Evolutionary conservation across 345 rosid genomes (phyloP), one percentile per base, ranked within the genome.

Genomic region (Citrus cavaleriei): DNA sequence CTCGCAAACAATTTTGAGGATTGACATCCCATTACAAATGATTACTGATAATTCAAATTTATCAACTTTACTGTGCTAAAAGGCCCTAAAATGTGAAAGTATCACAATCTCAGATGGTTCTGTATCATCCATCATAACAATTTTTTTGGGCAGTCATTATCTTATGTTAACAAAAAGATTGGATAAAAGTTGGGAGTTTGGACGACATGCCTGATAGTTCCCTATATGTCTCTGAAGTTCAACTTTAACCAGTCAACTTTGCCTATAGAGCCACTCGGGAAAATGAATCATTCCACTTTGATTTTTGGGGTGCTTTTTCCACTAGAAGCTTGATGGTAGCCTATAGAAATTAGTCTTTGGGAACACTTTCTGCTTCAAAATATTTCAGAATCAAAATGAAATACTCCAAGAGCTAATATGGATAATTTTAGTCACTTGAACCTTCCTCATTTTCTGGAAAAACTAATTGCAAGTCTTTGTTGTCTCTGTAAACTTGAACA

Each of bases 401-500:
- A 2, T 8, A 30, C 25, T 10, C 34, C 22, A 27, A 28, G 38
- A 40, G 18, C 63, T 22, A 14, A 59, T 12, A 28, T 57, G 70
- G 59, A 30, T 8, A 37, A 62, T 38, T 65, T 84, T 73, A 75
- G 69, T 85, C 78, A 67, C 81, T 81, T 49, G 81, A 76, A 32
- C 58, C 81, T 51, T 71, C 74, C 81, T 83, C 87, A 6, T 85
- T 83, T 54, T 93, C 97, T 40, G 95, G 97, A 77, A 93, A 92
- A 63, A 91, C 38, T 71, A 96, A 63, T 72, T 79, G 82, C 79
- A 93, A 90, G 84, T 90, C 97, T 79, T 93, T 95, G 68, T 96
- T 96, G 72, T 96, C 99, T 86, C 99, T 86, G 79, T 91, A 93
- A 69, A 90, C 95, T 90, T 96, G 98, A 74, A 93, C 97, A 37